Base-by-base conservation (phyloP, 176 grass and related monocot genomes). In the Raddia guianensis region DNA sequence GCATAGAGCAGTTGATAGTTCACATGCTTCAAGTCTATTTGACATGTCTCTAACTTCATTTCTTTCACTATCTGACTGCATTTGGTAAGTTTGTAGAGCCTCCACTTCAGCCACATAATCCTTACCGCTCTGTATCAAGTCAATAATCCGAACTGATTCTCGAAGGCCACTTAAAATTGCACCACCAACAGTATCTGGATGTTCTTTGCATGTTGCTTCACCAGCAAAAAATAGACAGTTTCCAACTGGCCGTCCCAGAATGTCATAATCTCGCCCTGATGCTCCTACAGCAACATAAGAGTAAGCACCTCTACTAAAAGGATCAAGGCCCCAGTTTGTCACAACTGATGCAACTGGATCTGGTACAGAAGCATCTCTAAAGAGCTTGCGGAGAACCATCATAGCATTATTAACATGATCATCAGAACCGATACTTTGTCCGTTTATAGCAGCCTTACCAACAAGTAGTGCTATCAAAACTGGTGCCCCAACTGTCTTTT, bases 121-220 rank as follows among this genome's bases (percentile, higher is more conserved):
- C 21, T 87, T 91, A 46, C 93, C 93, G 86, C 65, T 92, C 73
- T 78, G 71, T 57, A 93, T 73, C 60, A 99, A 82, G 74, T 95
- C 92, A 72, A 93, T 91, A 76, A 99, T 95, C 21, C 96, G 88
- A 67, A 95, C 89, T 75, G 93, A 91, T 91, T 99, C 96, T 86
- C 96, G 88, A 78, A 99, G 70, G 66, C 96, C 96, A 91, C 96
- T 99, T 72, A 99, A 88, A 90, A 99, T 95, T 81, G 96, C 96
- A 81, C 96, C 96, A 86, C 96, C 96, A 79, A 99, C 96, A 82
- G 96, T 99, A 89, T 99, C 96, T 86, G 96, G 96, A 75, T 99
- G 89, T 47, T 99, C 96, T 76, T 99, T 99, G 85, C 96, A 99
- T 68, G 96, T 99, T 72, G 93, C 96, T 84, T 99, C 96, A 65